Evolutionary conservation across 768 basidiomycete species (phyloP).

Genomic region (Tubosaeta sp.): DNA sequence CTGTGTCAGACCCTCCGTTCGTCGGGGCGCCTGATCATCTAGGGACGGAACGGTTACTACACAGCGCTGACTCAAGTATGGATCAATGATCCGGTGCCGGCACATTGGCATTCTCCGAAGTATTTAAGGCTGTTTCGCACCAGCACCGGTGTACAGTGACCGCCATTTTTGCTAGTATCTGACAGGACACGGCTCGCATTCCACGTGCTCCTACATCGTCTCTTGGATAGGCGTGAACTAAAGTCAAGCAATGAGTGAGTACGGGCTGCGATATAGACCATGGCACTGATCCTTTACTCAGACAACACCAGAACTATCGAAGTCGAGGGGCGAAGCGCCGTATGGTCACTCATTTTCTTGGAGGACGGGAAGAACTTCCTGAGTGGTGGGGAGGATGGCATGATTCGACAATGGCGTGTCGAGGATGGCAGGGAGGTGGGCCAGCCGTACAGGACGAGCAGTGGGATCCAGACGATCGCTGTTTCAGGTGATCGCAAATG

Average conservation of each 20-base stretch:
- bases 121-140: neutral
- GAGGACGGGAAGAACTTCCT: constrained; percentile 4
- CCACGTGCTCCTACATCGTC: neutral
- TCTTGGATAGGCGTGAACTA: neutral
- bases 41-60: neutral
- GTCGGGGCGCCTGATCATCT: neutral
- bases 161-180: neutral
- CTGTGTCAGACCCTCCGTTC: neutral
- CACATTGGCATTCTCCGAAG: neutral
- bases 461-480: neutral
- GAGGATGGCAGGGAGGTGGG: constrained; percentile 7
- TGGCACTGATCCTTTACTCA: neutral
- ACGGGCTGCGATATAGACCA: neutral
- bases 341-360: constrained; percentile 1
- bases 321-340: neutral
- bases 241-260: constrained; percentile 1
- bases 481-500: constrained; percentile 2
- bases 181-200: neutral
- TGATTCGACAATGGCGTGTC: constrained; percentile 4
- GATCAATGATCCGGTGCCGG: constrained; percentile 1
- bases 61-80: constrained; percentile 1
- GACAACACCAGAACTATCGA: constrained; percentile 2
- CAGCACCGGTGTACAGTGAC: neutral
- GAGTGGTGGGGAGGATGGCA: neutral
- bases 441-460: neutral